Evolutionary conservation across 441 rosid species (phyloP), one percentile per base, ranked within the genome.

Genomic region (Metrosideros polymorpha): DNA sequence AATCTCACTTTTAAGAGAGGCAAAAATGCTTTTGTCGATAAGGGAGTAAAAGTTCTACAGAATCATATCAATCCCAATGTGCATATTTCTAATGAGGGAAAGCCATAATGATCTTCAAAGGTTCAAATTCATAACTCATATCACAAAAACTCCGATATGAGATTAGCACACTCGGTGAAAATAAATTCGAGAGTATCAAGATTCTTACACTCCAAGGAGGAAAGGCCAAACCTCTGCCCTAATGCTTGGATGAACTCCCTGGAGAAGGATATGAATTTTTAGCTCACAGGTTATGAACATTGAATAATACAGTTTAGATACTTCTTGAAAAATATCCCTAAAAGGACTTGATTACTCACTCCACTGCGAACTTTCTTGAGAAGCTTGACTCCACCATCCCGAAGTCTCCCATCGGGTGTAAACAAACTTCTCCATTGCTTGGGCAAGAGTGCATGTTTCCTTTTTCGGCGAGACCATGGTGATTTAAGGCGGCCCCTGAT

Each of bases 151-250:
- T 75, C 29, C 6, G 0, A 75, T 42, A 22, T 42, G 82, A 42
- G 42, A 75, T 42, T 75, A 75, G 82, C 49, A 75, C 29, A 24
- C 49, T 75, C 82, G 9, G 2, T 75, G n/a, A 75, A 12, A 75
- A 42, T 75, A 39, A 75, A 66, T 66, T 75, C 18, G 7, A 75
- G 82, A 43, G 18, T 39, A 75, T 39, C 82, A 42, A 42, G 82
- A 42, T 39, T 75, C 99, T 95, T 92, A 97, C 99, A 97, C 98
- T 90, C 99, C 96, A 35, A 97, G 99, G 42, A 97, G 96, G 90
- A 96, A 97, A 12, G 96, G 95, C 99, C 99, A 97, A 83, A 95
- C 99, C 89, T 97, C 96, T 63, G 93, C 92, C 88, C 99, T 95
- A 82, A 97, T 94, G 89, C 93, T 92, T 42, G 98, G 99, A 92